phyloP scores from a whole-genome alignment of 1,284 basidiomycete genomes.

The Xerocomus amazonicus region DNA sequence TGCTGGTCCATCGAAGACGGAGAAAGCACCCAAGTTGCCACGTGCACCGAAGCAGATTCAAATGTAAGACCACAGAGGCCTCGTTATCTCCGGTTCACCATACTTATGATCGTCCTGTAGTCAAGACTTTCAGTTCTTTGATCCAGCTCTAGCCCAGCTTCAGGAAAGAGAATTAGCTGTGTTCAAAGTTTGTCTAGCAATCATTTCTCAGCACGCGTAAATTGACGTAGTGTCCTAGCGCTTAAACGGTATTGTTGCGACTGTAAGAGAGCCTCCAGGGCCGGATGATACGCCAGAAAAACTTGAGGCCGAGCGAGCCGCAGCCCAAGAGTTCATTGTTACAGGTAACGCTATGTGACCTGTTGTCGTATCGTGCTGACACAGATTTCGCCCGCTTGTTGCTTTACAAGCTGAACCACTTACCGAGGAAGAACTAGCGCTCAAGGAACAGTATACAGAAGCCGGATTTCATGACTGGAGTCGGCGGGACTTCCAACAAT shows the following conservation, averaged over 20 bases:
- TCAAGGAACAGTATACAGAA: constrained; percentile 77
- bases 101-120: constrained; percentile 38
- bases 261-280: constrained; percentile 64
- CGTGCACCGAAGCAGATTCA: constrained; percentile 88
- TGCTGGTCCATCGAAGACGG: constrained; percentile 71
- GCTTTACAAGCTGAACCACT: constrained; percentile 69
- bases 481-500: constrained; percentile 90
- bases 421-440: constrained; percentile 78
- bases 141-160: constrained; percentile 74
- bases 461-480: constrained; percentile 91
- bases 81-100: background rate
- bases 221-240: constrained; percentile 36
- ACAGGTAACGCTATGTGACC: constrained; percentile 45
- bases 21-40: constrained; percentile 82
- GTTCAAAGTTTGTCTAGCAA: constrained; percentile 53
- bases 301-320: constrained; percentile 77
- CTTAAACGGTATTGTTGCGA: constrained; percentile 74
- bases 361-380: background rate
- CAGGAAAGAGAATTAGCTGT: constrained; percentile 88
- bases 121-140: constrained; percentile 98
- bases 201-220: background rate
- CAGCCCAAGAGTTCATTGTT: constrained; percentile 86
- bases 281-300: constrained; percentile 79
- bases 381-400: background rate
- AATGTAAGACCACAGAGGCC: constrained; percentile 49